Conservation (phyloP, 2,329 filamentous ascomycete species). For the Beauveria pseudobassiana region DNA sequence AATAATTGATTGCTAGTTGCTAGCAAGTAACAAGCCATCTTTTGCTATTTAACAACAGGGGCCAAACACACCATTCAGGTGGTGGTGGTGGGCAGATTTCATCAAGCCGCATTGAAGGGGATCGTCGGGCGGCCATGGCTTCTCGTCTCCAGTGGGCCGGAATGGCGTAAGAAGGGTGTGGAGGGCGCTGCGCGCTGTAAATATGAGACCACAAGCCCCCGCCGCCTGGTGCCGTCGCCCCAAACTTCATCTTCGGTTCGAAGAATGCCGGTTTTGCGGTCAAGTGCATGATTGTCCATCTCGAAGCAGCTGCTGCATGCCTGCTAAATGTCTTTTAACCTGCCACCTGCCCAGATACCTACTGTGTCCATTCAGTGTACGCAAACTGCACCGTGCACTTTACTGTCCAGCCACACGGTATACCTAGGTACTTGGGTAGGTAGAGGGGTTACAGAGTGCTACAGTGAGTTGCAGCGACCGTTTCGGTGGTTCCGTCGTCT, state of each 20-base stretch:
- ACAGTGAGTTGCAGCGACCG: not conserved
- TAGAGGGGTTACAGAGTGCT: not conserved
- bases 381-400: not conserved
- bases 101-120: not conserved
- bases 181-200: not conserved
- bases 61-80: not conserved
- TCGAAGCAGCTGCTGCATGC: not conserved
- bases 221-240: not conserved
- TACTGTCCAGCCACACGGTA: no score
- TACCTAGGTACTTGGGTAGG: no score
- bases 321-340: not conserved
- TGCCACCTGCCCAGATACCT: no score
- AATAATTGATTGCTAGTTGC: no score
- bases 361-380: not conserved
- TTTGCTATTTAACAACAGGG: not conserved
- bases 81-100: not conserved
- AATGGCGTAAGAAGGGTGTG: slow-evolving; percentile 5
- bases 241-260: not conserved
- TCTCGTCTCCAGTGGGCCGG: not conserved
- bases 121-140: not conserved
- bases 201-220: not conserved
- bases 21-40: not conserved
- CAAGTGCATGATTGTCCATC: not conserved
- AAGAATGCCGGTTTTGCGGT: not conserved
- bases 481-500: not conserved